phyloP scores from a whole-genome alignment of 2,329 filamentous ascomycete genomes.

The Alternaria arborescens region DNA sequence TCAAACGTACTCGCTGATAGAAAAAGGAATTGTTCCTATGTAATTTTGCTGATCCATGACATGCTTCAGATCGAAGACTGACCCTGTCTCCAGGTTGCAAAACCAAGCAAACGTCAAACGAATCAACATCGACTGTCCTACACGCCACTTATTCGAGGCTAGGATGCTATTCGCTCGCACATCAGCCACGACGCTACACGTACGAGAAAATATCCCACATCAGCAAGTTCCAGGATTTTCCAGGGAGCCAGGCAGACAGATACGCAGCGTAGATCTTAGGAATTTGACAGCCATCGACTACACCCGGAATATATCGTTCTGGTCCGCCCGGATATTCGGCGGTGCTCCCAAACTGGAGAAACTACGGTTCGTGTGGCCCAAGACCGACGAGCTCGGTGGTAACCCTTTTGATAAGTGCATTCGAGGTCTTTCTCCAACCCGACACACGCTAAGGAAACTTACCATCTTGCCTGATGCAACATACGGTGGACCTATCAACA shows the following conservation, averaged over 20 bases:
- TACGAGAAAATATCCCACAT: neutral
- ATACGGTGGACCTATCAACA: too few relatives aligned
- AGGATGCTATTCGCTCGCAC: neutral
- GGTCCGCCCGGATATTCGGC: neutral
- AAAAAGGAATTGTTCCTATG: neutral
- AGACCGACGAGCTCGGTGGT: neutral
- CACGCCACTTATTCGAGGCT: neutral
- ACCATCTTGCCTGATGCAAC: too few relatives aligned
- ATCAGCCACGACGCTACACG: neutral
- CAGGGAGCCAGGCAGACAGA: neutral
- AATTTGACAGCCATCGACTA: neutral
- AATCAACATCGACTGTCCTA: neutral
- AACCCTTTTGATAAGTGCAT: too few relatives aligned
- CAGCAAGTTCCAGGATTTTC: rapidly evolving
- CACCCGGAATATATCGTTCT: too few relatives aligned
- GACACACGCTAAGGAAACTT: neutral
- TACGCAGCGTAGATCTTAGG: neutral
- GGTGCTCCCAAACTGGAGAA: neutral
- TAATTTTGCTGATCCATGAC: neutral
- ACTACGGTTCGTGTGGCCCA: neutral
- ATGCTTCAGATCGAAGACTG: neutral
- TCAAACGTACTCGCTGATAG: too few relatives aligned
- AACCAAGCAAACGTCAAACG: neutral
- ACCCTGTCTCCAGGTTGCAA: neutral
- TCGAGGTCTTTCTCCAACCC: neutral